These are phyloP conservation scores for Backusella psychrophila DNA, from an alignment of 192 early-diverging fungal genomes.

Conservation along the genomic window DNA sequence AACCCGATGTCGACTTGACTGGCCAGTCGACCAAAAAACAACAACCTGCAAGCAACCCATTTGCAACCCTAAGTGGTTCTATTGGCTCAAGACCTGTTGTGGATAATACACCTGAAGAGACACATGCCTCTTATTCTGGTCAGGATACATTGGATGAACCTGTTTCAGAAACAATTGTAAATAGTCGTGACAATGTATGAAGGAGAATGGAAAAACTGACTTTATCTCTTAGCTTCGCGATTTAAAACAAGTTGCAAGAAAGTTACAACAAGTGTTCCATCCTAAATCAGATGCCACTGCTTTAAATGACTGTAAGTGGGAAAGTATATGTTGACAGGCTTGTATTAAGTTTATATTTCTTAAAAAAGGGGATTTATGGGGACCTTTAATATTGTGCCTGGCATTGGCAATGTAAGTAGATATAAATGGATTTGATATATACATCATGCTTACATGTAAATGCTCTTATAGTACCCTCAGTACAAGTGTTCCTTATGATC, in stretches of 20 bases:
- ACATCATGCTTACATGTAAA: not conserved
- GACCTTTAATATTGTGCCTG: conserved; percentile 92
- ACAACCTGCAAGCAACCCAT: conserved; percentile 14
- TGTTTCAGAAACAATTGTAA: conserved; percentile 86
- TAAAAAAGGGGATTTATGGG: conserved; percentile 91
- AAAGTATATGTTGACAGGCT: conserved; percentile 20
- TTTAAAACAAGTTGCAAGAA: conserved; percentile 66
- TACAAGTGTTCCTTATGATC: conserved; percentile 71
- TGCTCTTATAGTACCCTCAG: conserved; percentile 64
- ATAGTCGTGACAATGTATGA: not conserved
- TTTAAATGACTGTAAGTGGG: conserved; percentile 67
- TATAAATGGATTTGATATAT: not conserved
- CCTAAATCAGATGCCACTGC: conserved; percentile 64
- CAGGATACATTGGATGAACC: conserved; percentile 93
- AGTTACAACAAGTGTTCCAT: conserved; percentile 70
- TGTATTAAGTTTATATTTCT: conserved; percentile 25
- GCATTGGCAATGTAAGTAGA: conserved; percentile 76
- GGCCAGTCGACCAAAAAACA: conserved; percentile 27
- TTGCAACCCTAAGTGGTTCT: conserved; percentile 25
- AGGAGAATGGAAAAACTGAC: not conserved
- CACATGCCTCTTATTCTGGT: conserved; percentile 21
- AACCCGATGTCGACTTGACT: conserved; percentile 35
- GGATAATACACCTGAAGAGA: not conserved
- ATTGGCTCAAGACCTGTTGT: conserved; percentile 21
- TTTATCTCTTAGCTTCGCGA: conserved; percentile 61